phyloP scores from a whole-genome alignment of 495 filamentous ascomycete species.

The Cercophora newfieldiana region DNA sequence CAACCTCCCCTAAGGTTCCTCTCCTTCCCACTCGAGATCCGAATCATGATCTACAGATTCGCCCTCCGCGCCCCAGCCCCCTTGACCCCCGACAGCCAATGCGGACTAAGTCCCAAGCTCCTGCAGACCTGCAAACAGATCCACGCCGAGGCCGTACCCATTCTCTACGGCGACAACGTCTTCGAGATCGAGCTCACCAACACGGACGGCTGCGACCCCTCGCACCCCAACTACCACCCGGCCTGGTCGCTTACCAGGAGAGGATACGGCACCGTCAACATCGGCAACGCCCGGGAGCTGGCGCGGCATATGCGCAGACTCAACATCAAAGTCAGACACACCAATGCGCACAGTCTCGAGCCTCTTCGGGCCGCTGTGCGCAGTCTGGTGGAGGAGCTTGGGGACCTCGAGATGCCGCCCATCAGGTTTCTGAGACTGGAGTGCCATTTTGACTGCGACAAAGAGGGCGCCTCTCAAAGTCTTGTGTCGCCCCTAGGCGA shows the following conservation, averaged over 20 bases:
- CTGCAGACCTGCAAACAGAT: neutral
- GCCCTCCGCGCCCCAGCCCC: neutral
- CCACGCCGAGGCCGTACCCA: neutral
- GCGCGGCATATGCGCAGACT: neutral
- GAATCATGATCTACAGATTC: constrained; percentile 1
- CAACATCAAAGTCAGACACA: neutral
- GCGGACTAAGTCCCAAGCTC: neutral
- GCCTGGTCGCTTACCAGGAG: neutral
- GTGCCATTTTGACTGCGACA: neutral
- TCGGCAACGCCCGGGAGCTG: no score
- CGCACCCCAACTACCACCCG: no score
- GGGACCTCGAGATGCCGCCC: neutral
- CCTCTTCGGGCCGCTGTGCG: neutral
- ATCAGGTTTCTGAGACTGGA: neutral
- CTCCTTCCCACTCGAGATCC: neutral
- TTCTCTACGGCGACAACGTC: neutral
- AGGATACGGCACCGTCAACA: neutral
- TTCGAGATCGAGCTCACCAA: neutral
- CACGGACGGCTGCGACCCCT: no score
- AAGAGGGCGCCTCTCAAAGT: no score
- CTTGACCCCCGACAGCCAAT: neutral
- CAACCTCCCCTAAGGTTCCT: neutral
- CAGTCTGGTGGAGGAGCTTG: neutral
- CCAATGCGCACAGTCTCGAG: neutral
- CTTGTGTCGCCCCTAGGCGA: no score